Evolutionary conservation across 371 early-diverging fungal genomes (phyloP).

Genomic region (Mucor racemosus): DNA sequence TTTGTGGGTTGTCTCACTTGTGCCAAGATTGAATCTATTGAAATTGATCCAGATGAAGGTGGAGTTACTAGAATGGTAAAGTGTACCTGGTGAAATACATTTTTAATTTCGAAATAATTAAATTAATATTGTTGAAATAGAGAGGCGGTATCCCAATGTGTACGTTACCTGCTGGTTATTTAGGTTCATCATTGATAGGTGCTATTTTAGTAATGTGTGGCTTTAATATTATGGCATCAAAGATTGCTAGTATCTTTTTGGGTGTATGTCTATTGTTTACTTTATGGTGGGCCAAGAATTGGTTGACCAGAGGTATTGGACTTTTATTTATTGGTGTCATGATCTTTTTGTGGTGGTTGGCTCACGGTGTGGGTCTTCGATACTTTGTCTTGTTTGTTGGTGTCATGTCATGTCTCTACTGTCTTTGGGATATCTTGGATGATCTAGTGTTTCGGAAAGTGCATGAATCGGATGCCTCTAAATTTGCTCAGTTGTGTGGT

Average conservation of each 20-base stretch:
- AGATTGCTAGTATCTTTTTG: conserved; percentile 80
- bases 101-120: neutral
- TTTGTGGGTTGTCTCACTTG: conserved; percentile 84
- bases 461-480: conserved; percentile 91
- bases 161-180: conserved; percentile 80
- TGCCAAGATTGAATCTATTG: conserved; percentile 88
- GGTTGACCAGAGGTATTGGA: conserved; percentile 85
- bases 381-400: conserved; percentile 93
- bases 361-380: conserved; percentile 71
- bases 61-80: conserved; percentile 83
- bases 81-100: neutral
- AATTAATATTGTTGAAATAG: conserved; percentile 27
- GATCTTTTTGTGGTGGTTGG: conserved; percentile 85
- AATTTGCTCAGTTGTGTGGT: conserved; percentile 83
- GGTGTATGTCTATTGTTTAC: conserved; percentile 77
- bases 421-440: conserved; percentile 94
- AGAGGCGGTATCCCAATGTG: conserved; percentile 75
- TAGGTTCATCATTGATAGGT: conserved; percentile 82
- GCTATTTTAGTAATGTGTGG: conserved; percentile 91
- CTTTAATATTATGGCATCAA: conserved; percentile 85
- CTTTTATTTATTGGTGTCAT: conserved; percentile 83
- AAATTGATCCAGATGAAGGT: conserved; percentile 93
- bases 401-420: conserved; percentile 90
- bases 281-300: conserved; percentile 86
- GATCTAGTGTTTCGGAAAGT: conserved; percentile 89